These are phyloP conservation scores for Pseudogymnoascus sp. DNA, from an alignment of 2,329 filamentous ascomycete genomes.

Conservation along the genomic window DNA sequence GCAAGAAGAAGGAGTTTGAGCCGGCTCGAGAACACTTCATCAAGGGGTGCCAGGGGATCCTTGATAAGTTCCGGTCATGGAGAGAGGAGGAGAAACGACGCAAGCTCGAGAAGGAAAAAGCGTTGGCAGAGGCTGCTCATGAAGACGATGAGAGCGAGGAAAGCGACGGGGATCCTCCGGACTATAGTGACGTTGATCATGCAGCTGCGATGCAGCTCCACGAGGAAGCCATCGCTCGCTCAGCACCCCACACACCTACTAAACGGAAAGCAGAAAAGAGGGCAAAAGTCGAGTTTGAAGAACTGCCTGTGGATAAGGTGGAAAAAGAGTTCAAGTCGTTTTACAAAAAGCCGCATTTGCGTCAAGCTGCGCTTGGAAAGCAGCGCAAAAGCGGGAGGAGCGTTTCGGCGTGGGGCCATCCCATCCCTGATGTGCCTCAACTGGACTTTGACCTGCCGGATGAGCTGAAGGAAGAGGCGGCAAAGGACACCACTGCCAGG, in stretches of 20 bases:
- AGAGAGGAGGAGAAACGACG: constrained; percentile 74
- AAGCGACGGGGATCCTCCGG: constrained; percentile 45
- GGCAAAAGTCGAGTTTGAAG: constrained; percentile 22
- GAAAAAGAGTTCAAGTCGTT: constrained; percentile 73
- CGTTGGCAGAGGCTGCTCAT: neutral
- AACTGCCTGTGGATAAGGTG: constrained; percentile 22
- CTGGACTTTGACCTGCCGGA: constrained; percentile 67
- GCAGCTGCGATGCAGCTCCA: constrained; percentile 66
- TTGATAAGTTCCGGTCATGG: constrained; percentile 85
- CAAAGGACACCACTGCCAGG: constrained; percentile 49
- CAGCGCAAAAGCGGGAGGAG: constrained; percentile 56
- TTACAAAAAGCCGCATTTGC: constrained; percentile 61
- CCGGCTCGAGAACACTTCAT: constrained; percentile 80
- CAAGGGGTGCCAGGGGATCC: constrained; percentile 66
- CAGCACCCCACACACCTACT: constrained; percentile 16
- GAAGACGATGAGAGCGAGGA: constrained; percentile 23
- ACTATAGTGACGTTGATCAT: constrained; percentile 62
- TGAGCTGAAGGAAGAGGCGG: constrained; percentile 38
- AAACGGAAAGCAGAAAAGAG: constrained; percentile 24
- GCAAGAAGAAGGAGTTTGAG: constrained; percentile 78
- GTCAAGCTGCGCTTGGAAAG: constrained; percentile 69
- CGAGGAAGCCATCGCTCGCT: constrained; percentile 29
- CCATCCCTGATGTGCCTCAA: constrained; percentile 64
- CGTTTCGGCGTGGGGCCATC: constrained; percentile 70
- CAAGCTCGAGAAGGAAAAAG: constrained; percentile 19